These are phyloP conservation scores for Sphaerulina musiva DNA, from an alignment of 2,329 filamentous ascomycete species.

Conservation along the genomic window DNA sequence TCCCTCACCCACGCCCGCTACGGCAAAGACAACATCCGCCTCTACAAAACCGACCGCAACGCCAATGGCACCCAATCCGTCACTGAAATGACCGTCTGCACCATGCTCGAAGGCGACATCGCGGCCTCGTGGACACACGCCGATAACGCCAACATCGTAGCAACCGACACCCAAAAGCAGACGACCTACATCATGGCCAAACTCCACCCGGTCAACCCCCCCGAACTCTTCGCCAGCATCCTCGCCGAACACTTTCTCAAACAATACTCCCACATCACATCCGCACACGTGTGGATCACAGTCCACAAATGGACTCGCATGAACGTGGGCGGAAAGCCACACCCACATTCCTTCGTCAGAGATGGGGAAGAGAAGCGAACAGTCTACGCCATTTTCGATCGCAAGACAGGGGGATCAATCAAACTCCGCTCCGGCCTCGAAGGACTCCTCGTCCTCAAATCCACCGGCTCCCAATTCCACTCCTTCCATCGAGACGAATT, in stretches of 20 bases:
- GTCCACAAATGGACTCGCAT: conserved; percentile 91
- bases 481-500: conserved; percentile 89
- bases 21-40: conserved; percentile 96
- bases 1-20: conserved; percentile 59
- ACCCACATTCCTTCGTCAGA: conserved; percentile 90
- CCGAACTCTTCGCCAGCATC: conserved; percentile 82
- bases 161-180: conserved; percentile 98
- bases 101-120: conserved; percentile 87
- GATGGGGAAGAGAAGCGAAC: conserved; percentile 83
- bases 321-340: conserved; percentile 75
- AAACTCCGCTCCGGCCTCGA: conserved; percentile 70
- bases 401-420: conserved; percentile 54
- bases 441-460: conserved; percentile 80
- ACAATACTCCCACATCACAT: conserved; percentile 80
- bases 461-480: conserved; percentile 92
- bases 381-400: conserved; percentile 65
- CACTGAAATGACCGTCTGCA: conserved; percentile 90
- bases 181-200: conserved; percentile 85
- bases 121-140: conserved; percentile 81
- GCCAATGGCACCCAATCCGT: conserved; percentile 74
- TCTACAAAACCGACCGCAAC: conserved; percentile 89
- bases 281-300: conserved; percentile 71
- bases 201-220: conserved; percentile 83
- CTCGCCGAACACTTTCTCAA: conserved; percentile 84
- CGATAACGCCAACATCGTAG: conserved; percentile 91